Evolutionary conservation across 352 stramenopile species (phyloP).

Genomic region (Phytophthora megakarya): DNA sequence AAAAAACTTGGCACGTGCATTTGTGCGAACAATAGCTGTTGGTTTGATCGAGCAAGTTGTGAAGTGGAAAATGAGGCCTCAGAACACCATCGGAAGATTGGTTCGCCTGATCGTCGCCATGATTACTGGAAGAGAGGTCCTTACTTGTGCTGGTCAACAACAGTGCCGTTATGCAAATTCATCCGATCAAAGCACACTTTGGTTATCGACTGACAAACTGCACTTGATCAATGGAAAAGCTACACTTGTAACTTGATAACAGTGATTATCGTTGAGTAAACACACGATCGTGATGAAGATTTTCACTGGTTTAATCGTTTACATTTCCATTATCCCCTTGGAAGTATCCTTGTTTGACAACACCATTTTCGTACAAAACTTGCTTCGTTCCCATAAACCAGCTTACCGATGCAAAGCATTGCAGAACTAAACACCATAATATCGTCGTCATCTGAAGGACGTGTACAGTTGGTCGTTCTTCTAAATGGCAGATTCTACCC

Average conservation of each 20-base stretch:
- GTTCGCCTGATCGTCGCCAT: not conserved
- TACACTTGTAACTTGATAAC: too few species aligned
- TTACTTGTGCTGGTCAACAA: conserved; percentile 7
- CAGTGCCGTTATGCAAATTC: conserved; percentile 4
- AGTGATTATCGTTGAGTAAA: too few species aligned
- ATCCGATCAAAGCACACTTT: not conserved
- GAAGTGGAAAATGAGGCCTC: not conserved
- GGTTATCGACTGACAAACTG: not conserved
- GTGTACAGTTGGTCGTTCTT: too few species aligned
- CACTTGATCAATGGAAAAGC: too few species aligned
- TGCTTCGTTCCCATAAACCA: not conserved
- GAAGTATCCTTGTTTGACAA: too few species aligned
- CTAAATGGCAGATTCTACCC: not conserved
- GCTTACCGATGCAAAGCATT: not conserved
- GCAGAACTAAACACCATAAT: not conserved
- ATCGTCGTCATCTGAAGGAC: not conserved
- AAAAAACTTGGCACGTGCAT: conserved; percentile 16
- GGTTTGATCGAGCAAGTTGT: not conserved
- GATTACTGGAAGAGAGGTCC: not conserved
- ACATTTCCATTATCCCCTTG: too few species aligned
- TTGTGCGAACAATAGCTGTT: not conserved
- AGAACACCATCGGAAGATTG: not conserved
- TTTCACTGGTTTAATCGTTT: too few species aligned
- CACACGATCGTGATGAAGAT: too few species aligned
- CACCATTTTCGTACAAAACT: not conserved